Base-by-base conservation (phyloP, 495 filamentous ascomycete genomes). In the Tuber magnatum region DNA sequence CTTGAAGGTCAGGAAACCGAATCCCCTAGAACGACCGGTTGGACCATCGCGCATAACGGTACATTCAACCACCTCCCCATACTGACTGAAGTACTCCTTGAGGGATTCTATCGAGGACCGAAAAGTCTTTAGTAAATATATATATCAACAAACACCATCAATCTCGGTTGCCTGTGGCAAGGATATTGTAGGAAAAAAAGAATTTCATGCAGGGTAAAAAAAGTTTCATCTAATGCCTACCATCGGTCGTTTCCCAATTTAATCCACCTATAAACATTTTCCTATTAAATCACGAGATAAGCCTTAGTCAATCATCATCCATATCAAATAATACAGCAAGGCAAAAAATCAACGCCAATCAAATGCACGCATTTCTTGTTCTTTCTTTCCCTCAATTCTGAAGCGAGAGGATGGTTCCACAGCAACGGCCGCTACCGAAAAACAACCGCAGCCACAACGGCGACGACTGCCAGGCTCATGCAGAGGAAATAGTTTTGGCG, bases 221-320 rank as follows among this genome's bases (percentile, higher is more conserved):
- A 74, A 71, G 46, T 76, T 73, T 80, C 48, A 74, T 81, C 39
- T 22, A 61, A 73, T 65, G 82, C 92, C 87, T 92, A 99, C 95
- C 91, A 85, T 99, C 95, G 70, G 95, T 97, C 41, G 95, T 99
- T 84, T 99, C 95, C 95, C 95, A 99, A 83, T 99, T 99, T 78
- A 99, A 86, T 28, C 95, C 95, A 80, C 95, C 95, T 86, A 99
- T 99, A 80, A 99, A 99, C 95, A 99, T 99, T 86, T 99, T 99
- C 80, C 95, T 99, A 68, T 79, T 79, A 71, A 61, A 69, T 81
- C 72, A 79, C 70, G 69, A 79, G 28, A 78, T 35, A 74, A 72
- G 48, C 42, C 69, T 81, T 80, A 70, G 78, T 80, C 74, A 80
- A 80, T 81, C 51, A 68, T 80, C 69, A 76, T 74, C 72, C 80